A percentile compares a stretch with the other conserved stretches of the same genome.
These are phyloP conservation scores for Somion occarium DNA, from an alignment of 1,284 basidiomycete genomes.

Conservation along the genomic window DNA sequence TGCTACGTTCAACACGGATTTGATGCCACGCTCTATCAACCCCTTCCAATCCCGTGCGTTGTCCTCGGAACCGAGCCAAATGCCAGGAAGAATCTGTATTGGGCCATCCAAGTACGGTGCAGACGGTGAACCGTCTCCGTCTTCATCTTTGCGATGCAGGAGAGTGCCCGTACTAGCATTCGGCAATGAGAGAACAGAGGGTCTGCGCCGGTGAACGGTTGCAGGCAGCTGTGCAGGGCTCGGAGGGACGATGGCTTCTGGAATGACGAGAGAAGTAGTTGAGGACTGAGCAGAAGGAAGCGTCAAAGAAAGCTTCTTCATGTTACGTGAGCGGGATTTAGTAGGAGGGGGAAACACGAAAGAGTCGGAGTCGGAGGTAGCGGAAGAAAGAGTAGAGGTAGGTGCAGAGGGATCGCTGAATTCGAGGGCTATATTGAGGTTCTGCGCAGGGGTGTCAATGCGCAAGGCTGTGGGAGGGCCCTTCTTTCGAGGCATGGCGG, in stretches of 20 bases:
- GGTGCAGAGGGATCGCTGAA: conserved; percentile 41
- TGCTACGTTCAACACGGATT: conserved; percentile 89
- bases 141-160: conserved; percentile 65
- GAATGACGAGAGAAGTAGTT: conserved; percentile 40
- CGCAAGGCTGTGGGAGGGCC: conserved; percentile 54
- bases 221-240: conserved; percentile 21
- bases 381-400: conserved; percentile 45
- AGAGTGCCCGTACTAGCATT: conserved; percentile 40
- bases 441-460: conserved; percentile 49
- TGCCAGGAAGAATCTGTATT: conserved; percentile 81
- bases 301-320: conserved; percentile 71
- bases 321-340: conserved; percentile 52
- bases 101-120: conserved; percentile 84
- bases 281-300: conserved; percentile 61
- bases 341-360: conserved; percentile 37
- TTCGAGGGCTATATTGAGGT: conserved; percentile 44
- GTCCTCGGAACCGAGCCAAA: conserved; percentile 94
- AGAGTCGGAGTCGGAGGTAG: conserved; percentile 48
- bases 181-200: conserved; percentile 65
- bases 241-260: conserved; percentile 23
- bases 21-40: conserved; percentile 72
- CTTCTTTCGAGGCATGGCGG: conserved; percentile 42
- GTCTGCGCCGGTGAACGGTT: conserved; percentile 41
- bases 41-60: conserved; percentile 78
- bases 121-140: conserved; percentile 41